Percentiles rank a stretch among this genome's conserved stretches.
These are phyloP conservation scores for Barbatosphaeria neglecta DNA, from an alignment of 495 filamentous ascomycete species.

Conservation along the genomic window DNA sequence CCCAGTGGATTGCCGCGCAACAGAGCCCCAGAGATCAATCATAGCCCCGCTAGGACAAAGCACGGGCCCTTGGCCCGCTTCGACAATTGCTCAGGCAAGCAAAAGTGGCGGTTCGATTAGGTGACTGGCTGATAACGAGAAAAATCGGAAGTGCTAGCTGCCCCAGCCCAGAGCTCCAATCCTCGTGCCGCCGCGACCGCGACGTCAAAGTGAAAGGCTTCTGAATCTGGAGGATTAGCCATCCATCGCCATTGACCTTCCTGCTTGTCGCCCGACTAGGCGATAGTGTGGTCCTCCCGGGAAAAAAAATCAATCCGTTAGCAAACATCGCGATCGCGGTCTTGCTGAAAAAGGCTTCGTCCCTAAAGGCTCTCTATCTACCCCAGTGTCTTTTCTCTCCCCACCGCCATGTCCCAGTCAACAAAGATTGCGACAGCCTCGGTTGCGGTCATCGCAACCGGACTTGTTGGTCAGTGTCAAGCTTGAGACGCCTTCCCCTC, in stretches of 20 bases:
- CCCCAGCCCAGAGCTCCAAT: neutral
- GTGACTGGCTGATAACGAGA: neutral
- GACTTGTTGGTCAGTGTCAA: conserved; percentile 53
- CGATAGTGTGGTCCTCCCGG: no score
- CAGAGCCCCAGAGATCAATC: no score
- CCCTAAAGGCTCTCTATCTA: neutral
- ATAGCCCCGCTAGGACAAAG: no score
- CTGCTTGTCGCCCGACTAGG: no score
- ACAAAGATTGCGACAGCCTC: conserved; percentile 63
- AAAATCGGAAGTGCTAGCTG: neutral
- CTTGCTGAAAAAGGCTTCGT: no score
- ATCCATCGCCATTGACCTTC: neutral
- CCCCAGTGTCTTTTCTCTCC: conserved; percentile 22
- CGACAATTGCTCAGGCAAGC: no score
- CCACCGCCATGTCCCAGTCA: conserved; percentile 46
- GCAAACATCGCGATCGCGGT: no score
- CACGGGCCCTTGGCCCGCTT: no score
- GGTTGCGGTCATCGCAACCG: conserved; percentile 62
- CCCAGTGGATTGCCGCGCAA: neutral
- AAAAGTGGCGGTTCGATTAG: no score
- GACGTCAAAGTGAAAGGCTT: neutral
- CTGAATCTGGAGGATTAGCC: neutral
- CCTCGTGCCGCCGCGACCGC: neutral
- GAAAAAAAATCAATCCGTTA: no score
- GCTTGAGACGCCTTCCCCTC: conserved; percentile 6